Evolutionary conservation across 441 rosid species (phyloP).

Genomic region (Daphne laureola): DNA sequence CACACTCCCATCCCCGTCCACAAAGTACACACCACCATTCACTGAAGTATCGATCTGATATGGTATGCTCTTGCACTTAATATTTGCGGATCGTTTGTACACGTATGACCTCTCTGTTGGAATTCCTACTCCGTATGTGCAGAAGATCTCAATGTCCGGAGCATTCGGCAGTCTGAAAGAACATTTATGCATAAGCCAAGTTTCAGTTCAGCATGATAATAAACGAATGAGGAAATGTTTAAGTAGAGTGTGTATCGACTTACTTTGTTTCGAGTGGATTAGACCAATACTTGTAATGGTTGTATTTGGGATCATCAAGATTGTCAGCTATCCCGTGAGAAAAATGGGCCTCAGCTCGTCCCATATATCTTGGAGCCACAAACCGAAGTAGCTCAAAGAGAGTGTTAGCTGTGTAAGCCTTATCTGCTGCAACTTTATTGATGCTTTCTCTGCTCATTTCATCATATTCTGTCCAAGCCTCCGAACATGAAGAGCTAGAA

Average conservation of each 20-base stretch:
- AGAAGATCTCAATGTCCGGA: slow-evolving; percentile 59
- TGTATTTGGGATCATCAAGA: slow-evolving; percentile 50
- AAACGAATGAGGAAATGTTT: no score
- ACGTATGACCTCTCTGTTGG: slow-evolving; percentile 62
- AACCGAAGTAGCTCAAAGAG: slow-evolving; percentile 42
- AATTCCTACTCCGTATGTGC: slow-evolving; percentile 55
- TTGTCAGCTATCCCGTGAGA: slow-evolving; percentile 63
- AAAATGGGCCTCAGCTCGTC: slow-evolving; percentile 53
- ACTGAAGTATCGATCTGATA: slow-evolving; percentile 45
- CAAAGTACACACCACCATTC: slow-evolving; percentile 39
- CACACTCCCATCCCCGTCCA: slow-evolving; percentile 54
- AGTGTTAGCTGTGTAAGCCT: slow-evolving; percentile 41
- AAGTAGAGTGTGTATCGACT: background rate
- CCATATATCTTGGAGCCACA: slow-evolving; percentile 59
- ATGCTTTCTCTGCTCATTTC: slow-evolving; percentile 39
- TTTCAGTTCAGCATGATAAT: no score
- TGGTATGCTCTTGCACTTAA: slow-evolving; percentile 41
- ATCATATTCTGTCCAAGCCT: slow-evolving; percentile 51
- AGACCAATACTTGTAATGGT: slow-evolving; percentile 60
- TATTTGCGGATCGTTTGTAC: slow-evolving; percentile 33
- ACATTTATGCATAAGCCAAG: background rate
- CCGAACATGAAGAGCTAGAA: slow-evolving; percentile 26
- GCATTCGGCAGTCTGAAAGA: slow-evolving; percentile 56
- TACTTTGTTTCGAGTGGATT: slow-evolving; percentile 65
- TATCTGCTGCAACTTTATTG: slow-evolving; percentile 30